phyloP scores from a whole-genome alignment of 768 basidiomycete genomes.

The Podaxis sp. region DNA sequence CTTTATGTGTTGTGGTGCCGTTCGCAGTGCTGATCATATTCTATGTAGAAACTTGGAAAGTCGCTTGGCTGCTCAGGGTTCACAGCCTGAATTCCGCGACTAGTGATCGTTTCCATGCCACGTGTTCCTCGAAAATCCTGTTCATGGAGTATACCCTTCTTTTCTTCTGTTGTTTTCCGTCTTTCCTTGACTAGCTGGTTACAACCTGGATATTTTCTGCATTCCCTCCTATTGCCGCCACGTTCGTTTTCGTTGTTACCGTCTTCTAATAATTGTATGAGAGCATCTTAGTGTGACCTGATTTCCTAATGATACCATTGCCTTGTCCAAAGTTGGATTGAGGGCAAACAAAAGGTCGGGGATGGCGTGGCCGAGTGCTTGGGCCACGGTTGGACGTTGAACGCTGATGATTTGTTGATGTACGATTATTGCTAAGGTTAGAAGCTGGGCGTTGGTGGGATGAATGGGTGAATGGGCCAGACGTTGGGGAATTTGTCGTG shows the following conservation, averaged over 20 bases:
- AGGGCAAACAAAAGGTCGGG: background rate
- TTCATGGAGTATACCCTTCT: slow-evolving; percentile 25
- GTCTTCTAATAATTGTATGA: slow-evolving; percentile 4
- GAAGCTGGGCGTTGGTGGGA: background rate
- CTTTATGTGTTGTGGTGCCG: slow-evolving; percentile 1
- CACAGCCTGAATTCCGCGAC: slow-evolving; percentile 76
- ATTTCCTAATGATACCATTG: slow-evolving; percentile 11
- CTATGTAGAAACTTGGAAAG: slow-evolving; percentile 78
- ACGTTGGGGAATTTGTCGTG: slow-evolving; percentile 8
- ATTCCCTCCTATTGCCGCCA: slow-evolving; percentile 10
- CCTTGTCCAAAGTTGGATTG: slow-evolving; percentile 9
- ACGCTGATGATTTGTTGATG: background rate
- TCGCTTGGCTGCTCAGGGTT: slow-evolving; percentile 86
- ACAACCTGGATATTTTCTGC: slow-evolving; percentile 9
- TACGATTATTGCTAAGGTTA: background rate
- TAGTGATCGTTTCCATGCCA: slow-evolving; percentile 32
- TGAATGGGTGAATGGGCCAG: background rate
- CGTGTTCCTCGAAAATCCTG: slow-evolving; percentile 8
- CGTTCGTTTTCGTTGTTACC: slow-evolving; percentile 10
- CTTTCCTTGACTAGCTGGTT: slow-evolving; percentile 14
- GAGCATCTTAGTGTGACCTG: slow-evolving; percentile 8
- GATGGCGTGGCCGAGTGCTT: background rate
- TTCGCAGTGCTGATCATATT: slow-evolving; percentile 11
- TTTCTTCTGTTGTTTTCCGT: slow-evolving; percentile 19
- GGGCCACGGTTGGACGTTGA: background rate